Conservation (phyloP, 768 basidiomycete genomes). For the Tylopilus subfusipes region DNA sequence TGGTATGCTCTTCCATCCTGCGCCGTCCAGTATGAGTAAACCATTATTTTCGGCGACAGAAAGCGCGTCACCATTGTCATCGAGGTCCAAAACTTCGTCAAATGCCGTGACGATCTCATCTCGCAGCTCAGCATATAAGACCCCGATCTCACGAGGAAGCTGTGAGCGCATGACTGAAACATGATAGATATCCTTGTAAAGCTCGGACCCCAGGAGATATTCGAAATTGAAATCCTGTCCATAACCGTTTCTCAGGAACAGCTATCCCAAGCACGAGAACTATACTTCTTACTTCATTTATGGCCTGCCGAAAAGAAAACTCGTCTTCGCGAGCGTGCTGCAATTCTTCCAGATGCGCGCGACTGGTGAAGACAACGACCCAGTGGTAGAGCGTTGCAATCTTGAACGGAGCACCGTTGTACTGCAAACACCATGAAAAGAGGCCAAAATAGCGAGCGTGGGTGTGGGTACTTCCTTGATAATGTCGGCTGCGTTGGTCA, state of each 20-base stretch:
- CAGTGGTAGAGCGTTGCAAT: constrained; percentile 31
- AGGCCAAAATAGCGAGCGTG: background rate
- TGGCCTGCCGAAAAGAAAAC: constrained; percentile 31
- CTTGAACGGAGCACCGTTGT: constrained; percentile 29
- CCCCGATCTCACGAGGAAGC: constrained; percentile 37
- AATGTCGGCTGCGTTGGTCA: background rate
- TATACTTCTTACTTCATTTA: constrained; percentile 29
- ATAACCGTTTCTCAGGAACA: background rate
- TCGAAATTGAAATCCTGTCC: constrained; percentile 34
- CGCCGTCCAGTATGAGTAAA: too few relatives aligned
- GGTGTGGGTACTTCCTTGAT: constrained; percentile 4
- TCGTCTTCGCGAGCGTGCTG: constrained; percentile 35
- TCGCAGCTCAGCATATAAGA: constrained; percentile 37
- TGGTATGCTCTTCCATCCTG: constrained; percentile 39
- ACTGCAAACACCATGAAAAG: constrained; percentile 9
- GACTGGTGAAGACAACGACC: constrained; percentile 35
- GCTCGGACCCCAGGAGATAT: constrained; percentile 34
- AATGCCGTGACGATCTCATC: constrained; percentile 41
- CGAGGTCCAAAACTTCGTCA: too few relatives aligned
- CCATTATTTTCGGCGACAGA: background rate
- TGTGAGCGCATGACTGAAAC: constrained; percentile 21
- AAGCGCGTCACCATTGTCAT: constrained; percentile 6
- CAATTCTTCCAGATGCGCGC: background rate
- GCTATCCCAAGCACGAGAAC: too few relatives aligned
- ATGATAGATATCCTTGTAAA: constrained; percentile 30